These are phyloP conservation scores for Phyllachora maydis DNA, from an alignment of 2,329 filamentous ascomycete genomes.

Conservation along the genomic window DNA sequence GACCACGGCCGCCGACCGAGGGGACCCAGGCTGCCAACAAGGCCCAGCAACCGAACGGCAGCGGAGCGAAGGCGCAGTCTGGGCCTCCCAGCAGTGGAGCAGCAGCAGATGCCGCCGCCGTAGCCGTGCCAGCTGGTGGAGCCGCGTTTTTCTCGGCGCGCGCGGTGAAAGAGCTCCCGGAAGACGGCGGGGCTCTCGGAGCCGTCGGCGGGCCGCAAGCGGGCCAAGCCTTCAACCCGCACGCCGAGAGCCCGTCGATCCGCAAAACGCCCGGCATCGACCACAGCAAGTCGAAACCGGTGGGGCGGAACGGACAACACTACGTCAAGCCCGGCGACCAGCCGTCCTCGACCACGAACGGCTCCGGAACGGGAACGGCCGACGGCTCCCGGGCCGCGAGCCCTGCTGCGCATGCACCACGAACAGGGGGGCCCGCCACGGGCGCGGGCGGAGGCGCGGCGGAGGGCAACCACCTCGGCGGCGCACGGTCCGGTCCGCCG, in stretches of 20 bases:
- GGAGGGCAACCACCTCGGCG: conserved; percentile 1
- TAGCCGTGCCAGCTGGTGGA: too few species aligned
- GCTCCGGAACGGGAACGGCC: conserved; percentile 2
- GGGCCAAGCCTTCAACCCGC: conserved; percentile 47
- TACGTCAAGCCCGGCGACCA: too few species aligned
- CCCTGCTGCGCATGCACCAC: too few species aligned
- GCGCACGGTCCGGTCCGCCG: conserved; percentile 1
- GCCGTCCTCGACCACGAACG: conserved; percentile 12
- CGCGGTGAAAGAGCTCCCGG: conserved; percentile 35
- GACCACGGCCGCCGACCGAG: too few species aligned
- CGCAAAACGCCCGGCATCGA: conserved; percentile 78
- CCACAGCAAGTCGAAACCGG: conserved; percentile 54
- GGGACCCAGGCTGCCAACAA: too few species aligned
- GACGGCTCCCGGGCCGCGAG: conserved; percentile 5
- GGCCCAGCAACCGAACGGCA: too few species aligned
- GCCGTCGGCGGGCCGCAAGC: conserved; percentile 19
- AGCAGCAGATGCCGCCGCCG: too few species aligned
- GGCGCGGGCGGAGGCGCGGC: conserved; percentile 5
- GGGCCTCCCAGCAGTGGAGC: too few species aligned
- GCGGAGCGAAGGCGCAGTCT: too few species aligned
- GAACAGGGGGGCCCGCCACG: conserved; percentile 10
- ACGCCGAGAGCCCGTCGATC: conserved; percentile 64
- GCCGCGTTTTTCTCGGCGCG: conserved; percentile 53
- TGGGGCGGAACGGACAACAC: conserved; percentile 36
- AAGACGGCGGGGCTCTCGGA: too few species aligned